These are phyloP conservation scores for Striga asiatica DNA, from an alignment of 257 asterid species.

Conservation along the genomic window DNA sequence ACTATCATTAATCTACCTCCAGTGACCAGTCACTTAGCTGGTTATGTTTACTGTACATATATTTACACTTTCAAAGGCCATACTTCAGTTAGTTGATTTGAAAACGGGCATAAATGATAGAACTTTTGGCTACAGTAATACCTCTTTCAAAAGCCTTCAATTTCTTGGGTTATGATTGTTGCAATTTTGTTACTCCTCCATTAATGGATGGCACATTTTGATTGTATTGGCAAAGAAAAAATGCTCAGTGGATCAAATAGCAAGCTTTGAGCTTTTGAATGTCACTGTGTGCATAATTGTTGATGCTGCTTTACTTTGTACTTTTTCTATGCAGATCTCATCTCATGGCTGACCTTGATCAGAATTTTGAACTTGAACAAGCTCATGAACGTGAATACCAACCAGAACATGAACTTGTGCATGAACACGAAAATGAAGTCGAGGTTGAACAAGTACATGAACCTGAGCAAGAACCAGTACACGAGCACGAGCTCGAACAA, in stretches of 20 bases:
- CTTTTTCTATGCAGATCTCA: slow-evolving; percentile 7
- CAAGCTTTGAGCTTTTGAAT: slow-evolving; percentile 7
- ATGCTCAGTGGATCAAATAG: not conserved
- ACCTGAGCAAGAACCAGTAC: not conserved
- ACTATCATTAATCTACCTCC: too few relatives aligned
- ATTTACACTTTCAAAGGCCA: too few relatives aligned
- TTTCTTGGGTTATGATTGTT: too few relatives aligned
- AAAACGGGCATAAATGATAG: too few relatives aligned
- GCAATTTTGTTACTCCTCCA: not conserved
- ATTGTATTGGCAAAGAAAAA: not conserved
- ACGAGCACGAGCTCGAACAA: slow-evolving; percentile 10
- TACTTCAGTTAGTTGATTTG: too few relatives aligned
- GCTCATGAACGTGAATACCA: slow-evolving; percentile 16
- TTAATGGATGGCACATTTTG: not conserved
- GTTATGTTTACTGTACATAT: too few relatives aligned
- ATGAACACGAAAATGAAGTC: slow-evolving; percentile 6
- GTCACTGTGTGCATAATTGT: not conserved
- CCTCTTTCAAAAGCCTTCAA: too few relatives aligned
- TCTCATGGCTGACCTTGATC: slow-evolving; percentile 19
- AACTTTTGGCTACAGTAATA: too few relatives aligned
- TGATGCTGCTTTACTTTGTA: slow-evolving; percentile 1
- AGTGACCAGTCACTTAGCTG: too few relatives aligned
- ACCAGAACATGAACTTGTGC: slow-evolving; percentile 10
- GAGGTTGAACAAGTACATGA: slow-evolving; percentile 7
- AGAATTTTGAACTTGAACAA: slow-evolving; percentile 17